Conservation (phyloP, 2,329 filamentous ascomycete species). For the Dactylellina leptospora region DNA sequence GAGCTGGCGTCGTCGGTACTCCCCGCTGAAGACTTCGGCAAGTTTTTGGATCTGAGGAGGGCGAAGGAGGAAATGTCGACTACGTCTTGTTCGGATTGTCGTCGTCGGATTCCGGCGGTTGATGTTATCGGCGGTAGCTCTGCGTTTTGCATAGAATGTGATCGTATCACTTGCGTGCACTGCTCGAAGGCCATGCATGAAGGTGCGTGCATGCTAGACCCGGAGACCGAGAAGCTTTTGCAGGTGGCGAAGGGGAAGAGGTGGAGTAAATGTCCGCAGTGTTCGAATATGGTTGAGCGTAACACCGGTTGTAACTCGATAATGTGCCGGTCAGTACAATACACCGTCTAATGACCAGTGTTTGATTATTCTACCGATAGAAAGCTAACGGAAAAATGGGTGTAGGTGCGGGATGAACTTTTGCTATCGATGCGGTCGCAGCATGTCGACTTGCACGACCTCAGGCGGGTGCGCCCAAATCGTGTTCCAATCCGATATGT, state of each 20-base stretch:
- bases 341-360: too few species aligned
- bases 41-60: slow-evolving; percentile 34
- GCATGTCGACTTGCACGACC: slow-evolving; percentile 10
- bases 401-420: slow-evolving; percentile 44
- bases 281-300: slow-evolving; percentile 51
- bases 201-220: slow-evolving; percentile 41
- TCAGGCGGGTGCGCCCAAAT: slow-evolving; percentile 31
- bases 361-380: too few species aligned
- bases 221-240: slow-evolving; percentile 46
- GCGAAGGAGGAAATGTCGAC: slow-evolving; percentile 41
- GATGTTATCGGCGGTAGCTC: slow-evolving; percentile 34
- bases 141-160: slow-evolving; percentile 32
- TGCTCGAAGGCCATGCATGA: slow-evolving; percentile 49
- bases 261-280: slow-evolving; percentile 49
- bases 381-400: background rate
- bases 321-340: slow-evolving; percentile 34
- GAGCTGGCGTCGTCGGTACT: slow-evolving; percentile 18
- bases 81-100: slow-evolving; percentile 29
- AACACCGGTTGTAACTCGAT: slow-evolving; percentile 50
- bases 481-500: slow-evolving; percentile 41
- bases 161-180: slow-evolving; percentile 45
- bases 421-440: slow-evolving; percentile 45
- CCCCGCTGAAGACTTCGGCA: slow-evolving; percentile 18
- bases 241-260: slow-evolving; percentile 47
- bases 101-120: background rate